phyloP scores from a whole-genome alignment of 2,329 filamentous ascomycete genomes.

The Diaporthe australafricana region DNA sequence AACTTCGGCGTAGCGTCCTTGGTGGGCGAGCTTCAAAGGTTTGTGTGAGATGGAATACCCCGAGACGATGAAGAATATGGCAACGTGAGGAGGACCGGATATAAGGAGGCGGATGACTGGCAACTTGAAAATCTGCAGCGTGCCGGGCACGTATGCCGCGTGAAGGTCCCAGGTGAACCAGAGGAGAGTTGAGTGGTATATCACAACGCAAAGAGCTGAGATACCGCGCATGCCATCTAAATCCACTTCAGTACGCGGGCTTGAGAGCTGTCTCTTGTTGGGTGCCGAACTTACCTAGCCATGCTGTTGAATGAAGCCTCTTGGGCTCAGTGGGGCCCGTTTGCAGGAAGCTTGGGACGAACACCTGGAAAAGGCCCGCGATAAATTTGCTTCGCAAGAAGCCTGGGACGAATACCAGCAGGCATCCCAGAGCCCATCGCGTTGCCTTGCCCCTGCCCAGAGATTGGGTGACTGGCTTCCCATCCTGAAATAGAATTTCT shows the following conservation, averaged over 20 bases:
- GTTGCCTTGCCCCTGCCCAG: background rate
- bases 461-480: background rate
- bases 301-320: constrained; percentile 35
- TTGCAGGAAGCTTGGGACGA: constrained; percentile 35
- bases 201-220: constrained; percentile 40
- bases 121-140: constrained; percentile 40
- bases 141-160: constrained; percentile 18
- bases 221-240: constrained; percentile 42
- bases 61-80: constrained; percentile 53
- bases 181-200: constrained; percentile 38
- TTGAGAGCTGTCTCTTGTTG: background rate
- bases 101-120: constrained; percentile 47
- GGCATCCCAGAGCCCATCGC: background rate
- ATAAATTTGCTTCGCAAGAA: constrained; percentile 10
- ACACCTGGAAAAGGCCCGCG: background rate
- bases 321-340: constrained; percentile 1
- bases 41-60: constrained; percentile 54
- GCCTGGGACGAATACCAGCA: background rate
- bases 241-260: background rate
- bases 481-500: background rate
- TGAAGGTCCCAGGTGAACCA: constrained; percentile 36
- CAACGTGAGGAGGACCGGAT: constrained; percentile 46
- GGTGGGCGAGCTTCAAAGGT: constrained; percentile 45
- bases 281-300: constrained; percentile 30
- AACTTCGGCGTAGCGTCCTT: constrained; percentile 39